Conservation (phyloP, 2,329 filamentous ascomycete species). For the Penicillium sp. region DNA sequence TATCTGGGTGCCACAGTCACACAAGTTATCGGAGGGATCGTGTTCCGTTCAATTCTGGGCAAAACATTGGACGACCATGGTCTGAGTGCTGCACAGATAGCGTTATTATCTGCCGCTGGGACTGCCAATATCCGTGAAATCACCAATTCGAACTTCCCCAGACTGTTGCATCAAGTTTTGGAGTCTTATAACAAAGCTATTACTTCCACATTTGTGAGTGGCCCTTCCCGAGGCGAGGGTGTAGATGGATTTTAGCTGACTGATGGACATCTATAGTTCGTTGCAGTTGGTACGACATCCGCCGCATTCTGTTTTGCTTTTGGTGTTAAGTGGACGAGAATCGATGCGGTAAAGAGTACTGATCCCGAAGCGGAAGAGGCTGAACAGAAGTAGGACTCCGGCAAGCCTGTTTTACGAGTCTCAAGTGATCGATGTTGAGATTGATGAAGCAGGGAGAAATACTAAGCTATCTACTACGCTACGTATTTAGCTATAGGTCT, state of each 20-base stretch:
- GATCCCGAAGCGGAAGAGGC: not conserved
- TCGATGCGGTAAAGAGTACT: not conserved
- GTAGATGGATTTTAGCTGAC: not conserved
- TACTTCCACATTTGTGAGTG: not conserved
- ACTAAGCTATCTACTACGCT: not conserved
- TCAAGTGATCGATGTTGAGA: not conserved
- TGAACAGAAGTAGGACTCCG: not conserved
- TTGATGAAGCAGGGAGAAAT: not conserved
- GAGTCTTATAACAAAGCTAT: conserved; percentile 1
- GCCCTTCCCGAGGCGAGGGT: not conserved
- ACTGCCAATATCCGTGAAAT: not conserved
- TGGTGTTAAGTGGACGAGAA: not conserved
- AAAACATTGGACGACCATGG: not conserved
- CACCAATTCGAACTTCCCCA: not conserved
- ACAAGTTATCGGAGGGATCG: not conserved
- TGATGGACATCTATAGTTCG: not conserved
- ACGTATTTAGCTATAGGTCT: not conserved
- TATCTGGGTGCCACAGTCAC: conserved; percentile 3
- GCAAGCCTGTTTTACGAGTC: not conserved
- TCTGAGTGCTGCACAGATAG: not conserved
- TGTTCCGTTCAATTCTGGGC: not conserved
- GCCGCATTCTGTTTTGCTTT: not conserved
- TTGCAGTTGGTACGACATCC: not conserved
- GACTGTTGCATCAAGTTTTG: not conserved
- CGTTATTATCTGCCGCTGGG: not conserved